These are phyloP conservation scores for Penicillium subrubescens DNA, from an alignment of 495 filamentous ascomycete genomes.

Conservation along the genomic window DNA sequence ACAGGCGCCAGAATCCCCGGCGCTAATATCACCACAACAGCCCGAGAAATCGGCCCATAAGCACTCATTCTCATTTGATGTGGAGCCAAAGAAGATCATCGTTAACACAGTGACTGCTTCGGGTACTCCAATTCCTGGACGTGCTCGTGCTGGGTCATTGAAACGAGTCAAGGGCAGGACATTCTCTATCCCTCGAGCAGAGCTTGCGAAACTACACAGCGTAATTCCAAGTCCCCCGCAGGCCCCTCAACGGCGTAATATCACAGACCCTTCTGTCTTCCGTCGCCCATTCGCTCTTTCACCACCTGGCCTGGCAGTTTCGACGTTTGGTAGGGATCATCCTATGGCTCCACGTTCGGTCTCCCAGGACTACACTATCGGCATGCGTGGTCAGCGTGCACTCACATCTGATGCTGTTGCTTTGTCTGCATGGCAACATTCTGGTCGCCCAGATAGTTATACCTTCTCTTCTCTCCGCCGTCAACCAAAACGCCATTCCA, in stretches of 20 bases:
- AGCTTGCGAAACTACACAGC: slow-evolving; percentile 30
- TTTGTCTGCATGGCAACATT: slow-evolving; percentile 30
- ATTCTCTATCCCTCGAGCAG: slow-evolving; percentile 34
- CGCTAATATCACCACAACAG: neutral
- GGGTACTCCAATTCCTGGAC: slow-evolving; percentile 21
- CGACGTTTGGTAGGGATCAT: slow-evolving; percentile 12
- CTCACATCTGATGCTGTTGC: slow-evolving; percentile 36
- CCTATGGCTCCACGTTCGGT: slow-evolving; percentile 27
- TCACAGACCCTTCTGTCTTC: slow-evolving; percentile 47
- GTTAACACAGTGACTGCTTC: slow-evolving; percentile 29
- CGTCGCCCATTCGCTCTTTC: slow-evolving; percentile 32
- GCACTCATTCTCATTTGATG: slow-evolving; percentile 28
- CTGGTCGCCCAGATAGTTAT: slow-evolving; percentile 14
- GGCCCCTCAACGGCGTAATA: slow-evolving; percentile 38
- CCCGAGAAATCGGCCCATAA: slow-evolving; percentile 18
- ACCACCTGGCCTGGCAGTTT: slow-evolving; percentile 19
- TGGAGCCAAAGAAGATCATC: slow-evolving; percentile 28
- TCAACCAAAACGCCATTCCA: slow-evolving; percentile 48
- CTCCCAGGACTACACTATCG: slow-evolving; percentile 31
- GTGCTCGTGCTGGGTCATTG: slow-evolving; percentile 31
- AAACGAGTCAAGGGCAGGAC: slow-evolving; percentile 41
- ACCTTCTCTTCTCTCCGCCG: slow-evolving; percentile 36
- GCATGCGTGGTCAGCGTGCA: slow-evolving; percentile 25
- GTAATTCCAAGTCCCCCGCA: slow-evolving; percentile 23
- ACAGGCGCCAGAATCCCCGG: neutral